Evolutionary conservation across 805 yeast species (phyloP), one percentile per base, ranked within the genome.

Genomic region (Danielozyma ontarioensis): DNA sequence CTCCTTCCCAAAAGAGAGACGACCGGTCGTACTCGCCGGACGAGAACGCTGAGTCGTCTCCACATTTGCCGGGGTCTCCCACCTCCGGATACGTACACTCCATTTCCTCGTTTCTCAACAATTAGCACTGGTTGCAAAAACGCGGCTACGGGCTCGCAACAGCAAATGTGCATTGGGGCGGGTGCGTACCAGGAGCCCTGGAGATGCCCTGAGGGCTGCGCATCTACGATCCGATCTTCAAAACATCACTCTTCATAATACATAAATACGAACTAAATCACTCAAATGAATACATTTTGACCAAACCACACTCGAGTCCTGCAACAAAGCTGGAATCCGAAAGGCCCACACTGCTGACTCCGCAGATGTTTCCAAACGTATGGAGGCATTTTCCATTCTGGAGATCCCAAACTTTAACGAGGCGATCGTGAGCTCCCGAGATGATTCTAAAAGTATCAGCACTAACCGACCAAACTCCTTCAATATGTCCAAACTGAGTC

Each of bases 401-500:
- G 40, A 93, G 67, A 55, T 93, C 98, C 98, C 98, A 93, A 5
- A 93, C 84, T 56, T 83, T 90, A 40, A 85, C 85, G 23, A 78
- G 68, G 41, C 87, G 74, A 64, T 93, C 98, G 53, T 93, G 97
- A 1, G 96, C 89, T 2, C 97, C 97, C 48, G 93, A 80, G 8
- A 90, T 84, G 28, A 93, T 84, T 45, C 98, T 74, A 69, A 93
- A 93, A 25, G 89, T 88, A 63, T 93, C 97, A 1, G 97, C 95
- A 13, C 93, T 87, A 35, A 93, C 83, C 27, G 90, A 87, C 97
- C 97, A 90, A 13, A 93, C 96, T 15, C 98, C 98, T 59, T 93
- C 97, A 34, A 90, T 87, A 54, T 93, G 98, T 2, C 98, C 98
- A 64, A 90, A 93, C 57, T 93, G 90, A 0, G 98, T 93, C 37